A percentile compares a stretch with the other conserved stretches of the same genome.
These are phyloP conservation scores for Lactuca saligna DNA, from an alignment of 129 eudicot species.

Conservation along the genomic window DNA sequence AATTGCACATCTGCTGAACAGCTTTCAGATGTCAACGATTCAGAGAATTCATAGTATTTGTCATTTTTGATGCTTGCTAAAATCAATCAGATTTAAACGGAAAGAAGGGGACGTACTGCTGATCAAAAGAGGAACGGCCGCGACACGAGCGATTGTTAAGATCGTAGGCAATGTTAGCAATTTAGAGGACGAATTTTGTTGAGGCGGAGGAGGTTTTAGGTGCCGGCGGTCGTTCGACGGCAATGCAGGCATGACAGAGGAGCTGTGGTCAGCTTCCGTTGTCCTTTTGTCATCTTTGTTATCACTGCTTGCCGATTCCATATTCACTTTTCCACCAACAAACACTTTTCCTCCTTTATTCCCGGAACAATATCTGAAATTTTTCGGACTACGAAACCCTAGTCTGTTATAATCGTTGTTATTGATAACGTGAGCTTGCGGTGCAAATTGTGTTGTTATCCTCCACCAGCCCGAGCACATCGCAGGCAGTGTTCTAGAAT, in stretches of 20 bases:
- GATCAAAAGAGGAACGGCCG: constrained; percentile 74
- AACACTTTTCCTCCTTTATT: constrained; percentile 23
- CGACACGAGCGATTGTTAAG: constrained; percentile 87
- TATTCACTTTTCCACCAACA: constrained; percentile 23
- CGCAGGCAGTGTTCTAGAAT: constrained; percentile 23
- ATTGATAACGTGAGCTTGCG: constrained; percentile 16
- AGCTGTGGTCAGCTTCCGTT: constrained; percentile 6
- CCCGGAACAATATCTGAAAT: constrained; percentile 22
- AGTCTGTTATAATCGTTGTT: constrained; percentile 14
- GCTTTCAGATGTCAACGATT: constrained; percentile 4
- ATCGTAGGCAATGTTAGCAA: constrained; percentile 90
- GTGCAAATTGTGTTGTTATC: constrained; percentile 17
- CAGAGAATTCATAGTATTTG: background rate
- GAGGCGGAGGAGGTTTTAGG: constrained; percentile 29
- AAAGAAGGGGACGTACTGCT: constrained; percentile 50
- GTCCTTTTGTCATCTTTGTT: constrained; percentile 24
- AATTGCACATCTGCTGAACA: background rate
- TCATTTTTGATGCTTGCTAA: background rate
- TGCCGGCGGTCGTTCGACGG: constrained; percentile 27
- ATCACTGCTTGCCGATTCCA: constrained; percentile 34
- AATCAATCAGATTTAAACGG: constrained; percentile 1
- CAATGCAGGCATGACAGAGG: constrained; percentile 20
- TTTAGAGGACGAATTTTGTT: constrained; percentile 38
- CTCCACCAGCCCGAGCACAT: constrained; percentile 31
- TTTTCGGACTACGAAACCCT: constrained; percentile 45